Percentiles rank a stretch among this genome's conserved stretches.
phyloP scores from a whole-genome alignment of 768 basidiomycete species.

The Boletus bicolor region DNA sequence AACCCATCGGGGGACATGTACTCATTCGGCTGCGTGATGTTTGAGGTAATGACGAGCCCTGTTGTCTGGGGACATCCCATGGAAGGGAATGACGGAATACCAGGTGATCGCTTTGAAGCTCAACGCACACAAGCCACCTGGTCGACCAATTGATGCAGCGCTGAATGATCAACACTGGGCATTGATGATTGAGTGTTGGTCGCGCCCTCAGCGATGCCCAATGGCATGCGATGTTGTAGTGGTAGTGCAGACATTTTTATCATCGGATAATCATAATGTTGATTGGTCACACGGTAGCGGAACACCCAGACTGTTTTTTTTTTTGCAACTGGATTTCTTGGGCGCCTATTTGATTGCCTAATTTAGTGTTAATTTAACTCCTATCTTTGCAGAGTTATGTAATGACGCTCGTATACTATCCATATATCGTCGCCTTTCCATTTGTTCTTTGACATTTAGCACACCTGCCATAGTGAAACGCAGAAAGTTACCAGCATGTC shows the following conservation, averaged over 20 bases:
- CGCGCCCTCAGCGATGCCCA: not conserved
- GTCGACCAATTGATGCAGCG: not conserved
- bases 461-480: no score
- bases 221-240: not conserved
- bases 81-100: not conserved
- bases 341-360: no score
- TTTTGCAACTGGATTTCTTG: not conserved
- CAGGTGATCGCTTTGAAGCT: conserved; percentile 1
- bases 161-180: not conserved
- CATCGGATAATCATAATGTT: not conserved
- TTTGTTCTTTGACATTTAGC: no score
- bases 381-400: no score
- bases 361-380: no score
- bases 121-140: not conserved
- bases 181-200: conserved; percentile 3
- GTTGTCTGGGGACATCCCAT: not conserved
- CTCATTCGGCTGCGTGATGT: conserved; percentile 1
- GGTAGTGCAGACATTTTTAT: not conserved
- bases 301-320: not conserved
- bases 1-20: not conserved
- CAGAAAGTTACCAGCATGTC: no score
- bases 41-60: not conserved
- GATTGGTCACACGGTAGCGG: not conserved
- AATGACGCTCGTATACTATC: no score
- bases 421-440: no score